A percentile compares a stretch with the other conserved stretches of the same genome.
These are phyloP conservation scores for Penicillium steckii DNA, from an alignment of 495 filamentous ascomycete genomes.

Conservation along the genomic window DNA sequence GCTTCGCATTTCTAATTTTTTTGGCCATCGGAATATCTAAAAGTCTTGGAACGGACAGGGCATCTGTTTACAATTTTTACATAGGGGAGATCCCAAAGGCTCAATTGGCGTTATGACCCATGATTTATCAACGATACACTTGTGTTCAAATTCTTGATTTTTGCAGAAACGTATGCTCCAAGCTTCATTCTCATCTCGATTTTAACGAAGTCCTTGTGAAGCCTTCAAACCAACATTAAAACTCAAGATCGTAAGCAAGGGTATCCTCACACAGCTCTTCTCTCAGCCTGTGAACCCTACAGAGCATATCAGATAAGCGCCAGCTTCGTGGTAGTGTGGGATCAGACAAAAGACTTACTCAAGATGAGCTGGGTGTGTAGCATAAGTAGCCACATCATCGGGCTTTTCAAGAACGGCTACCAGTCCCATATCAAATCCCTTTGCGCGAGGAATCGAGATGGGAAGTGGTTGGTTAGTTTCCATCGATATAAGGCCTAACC, in stretches of 20 bases:
- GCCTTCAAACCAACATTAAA: slow-evolving; percentile 21
- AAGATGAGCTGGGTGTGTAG: slow-evolving; percentile 38
- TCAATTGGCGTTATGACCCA: background rate
- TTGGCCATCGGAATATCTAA: slow-evolving; percentile 18
- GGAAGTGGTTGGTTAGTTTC: slow-evolving; percentile 32
- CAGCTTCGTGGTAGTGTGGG: background rate
- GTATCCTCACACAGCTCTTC: slow-evolving; percentile 46
- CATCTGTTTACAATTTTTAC: slow-evolving; percentile 9
- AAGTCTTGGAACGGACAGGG: slow-evolving; percentile 26
- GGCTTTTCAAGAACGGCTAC: slow-evolving; percentile 41
- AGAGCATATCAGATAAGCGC: background rate
- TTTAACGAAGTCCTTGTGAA: slow-evolving; percentile 1
- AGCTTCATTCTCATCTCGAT: slow-evolving; percentile 12
- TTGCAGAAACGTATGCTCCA: background rate
- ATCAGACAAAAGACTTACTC: slow-evolving; percentile 27
- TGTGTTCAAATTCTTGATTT: background rate
- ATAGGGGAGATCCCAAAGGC: slow-evolving; percentile 11
- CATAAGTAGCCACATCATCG: slow-evolving; percentile 37
- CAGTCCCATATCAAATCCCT: slow-evolving; percentile 44
- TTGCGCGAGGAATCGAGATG: slow-evolving; percentile 37
- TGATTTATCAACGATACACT: background rate
- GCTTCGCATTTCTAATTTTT: slow-evolving; percentile 15
- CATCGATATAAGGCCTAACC: slow-evolving; percentile 31
- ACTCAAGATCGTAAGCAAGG: slow-evolving; percentile 46
- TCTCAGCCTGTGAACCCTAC: slow-evolving; percentile 39